Conservation (phyloP, 1,139 yeast species). For the Suzukiozyma palmioleophila region DNA sequence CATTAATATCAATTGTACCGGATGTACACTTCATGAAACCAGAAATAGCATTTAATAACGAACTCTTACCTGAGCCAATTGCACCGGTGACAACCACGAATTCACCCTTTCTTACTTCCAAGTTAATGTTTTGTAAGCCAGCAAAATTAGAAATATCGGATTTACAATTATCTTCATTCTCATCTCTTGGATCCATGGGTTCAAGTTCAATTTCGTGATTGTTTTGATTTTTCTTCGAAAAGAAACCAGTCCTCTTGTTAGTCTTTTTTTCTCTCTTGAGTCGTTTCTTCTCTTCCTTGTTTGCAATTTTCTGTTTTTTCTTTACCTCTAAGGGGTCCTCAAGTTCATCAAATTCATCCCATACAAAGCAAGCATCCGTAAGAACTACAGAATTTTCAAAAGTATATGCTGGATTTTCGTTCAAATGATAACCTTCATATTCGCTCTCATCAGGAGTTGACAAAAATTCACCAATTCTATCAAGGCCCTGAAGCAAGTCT, state of each 20-base stretch:
- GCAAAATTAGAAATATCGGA: conserved; percentile 9
- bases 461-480: conserved; percentile 54
- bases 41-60: conserved; percentile 50
- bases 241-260: neutral
- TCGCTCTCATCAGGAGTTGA: conserved; percentile 15
- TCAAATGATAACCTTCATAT: conserved; percentile 9
- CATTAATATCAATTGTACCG: conserved; percentile 38
- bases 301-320: conserved; percentile 8
- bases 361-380: conserved; percentile 24
- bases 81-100: conserved; percentile 68
- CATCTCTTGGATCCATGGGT: neutral
- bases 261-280: conserved; percentile 8
- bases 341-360: conserved; percentile 38
- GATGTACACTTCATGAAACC: conserved; percentile 48
- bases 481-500: conserved; percentile 59
- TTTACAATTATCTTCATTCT: neutral
- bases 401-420: conserved; percentile 34
- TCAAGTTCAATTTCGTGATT: neutral
- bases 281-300: conserved; percentile 7
- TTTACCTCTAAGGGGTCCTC: conserved; percentile 15
- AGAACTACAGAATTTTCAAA: conserved; percentile 24
- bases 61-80: conserved; percentile 71
- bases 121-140: conserved; percentile 16
- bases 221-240: conserved; percentile 1
- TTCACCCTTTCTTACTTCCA: conserved; percentile 41